phyloP scores from a whole-genome alignment of 2,329 filamentous ascomycete genomes.

The Fusarium sterilihyphosum region DNA sequence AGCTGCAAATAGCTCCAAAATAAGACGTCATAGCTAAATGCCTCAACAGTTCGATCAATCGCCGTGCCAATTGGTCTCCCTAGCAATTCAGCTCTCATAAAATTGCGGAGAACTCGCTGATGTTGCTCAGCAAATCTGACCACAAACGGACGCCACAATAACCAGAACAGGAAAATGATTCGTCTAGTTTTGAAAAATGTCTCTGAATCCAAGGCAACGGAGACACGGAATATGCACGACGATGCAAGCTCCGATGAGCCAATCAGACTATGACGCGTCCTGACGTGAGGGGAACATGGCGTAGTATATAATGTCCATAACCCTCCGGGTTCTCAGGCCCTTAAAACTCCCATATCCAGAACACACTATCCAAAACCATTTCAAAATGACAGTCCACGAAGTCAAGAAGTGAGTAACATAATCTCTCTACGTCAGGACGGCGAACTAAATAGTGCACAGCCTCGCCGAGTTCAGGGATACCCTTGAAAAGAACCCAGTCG shows the following conservation, averaged over 20 bases:
- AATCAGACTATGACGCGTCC: background rate
- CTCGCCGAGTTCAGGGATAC: background rate
- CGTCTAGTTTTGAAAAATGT: background rate
- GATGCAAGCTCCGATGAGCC: background rate
- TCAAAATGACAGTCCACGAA: background rate
- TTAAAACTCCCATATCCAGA: background rate
- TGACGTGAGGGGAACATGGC: background rate
- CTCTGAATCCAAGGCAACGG: background rate
- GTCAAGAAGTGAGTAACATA: background rate
- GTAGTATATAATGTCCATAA: background rate
- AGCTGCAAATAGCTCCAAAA: background rate
- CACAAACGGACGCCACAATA: background rate
- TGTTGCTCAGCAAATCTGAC: background rate
- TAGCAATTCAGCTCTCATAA: background rate
- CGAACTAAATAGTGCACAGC: background rate
- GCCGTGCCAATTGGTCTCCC: background rate
- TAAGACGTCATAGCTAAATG: background rate
- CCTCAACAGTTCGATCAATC: background rate
- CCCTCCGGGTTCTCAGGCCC: background rate
- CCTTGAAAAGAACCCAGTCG: background rate
- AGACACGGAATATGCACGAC: background rate
- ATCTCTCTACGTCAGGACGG: rapidly evolving
- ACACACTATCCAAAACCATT: background rate
- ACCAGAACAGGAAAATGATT: background rate
- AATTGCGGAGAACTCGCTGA: background rate